Conservation (phyloP, 352 stramenopile genomes). For the Thraustotheca clavata region DNA sequence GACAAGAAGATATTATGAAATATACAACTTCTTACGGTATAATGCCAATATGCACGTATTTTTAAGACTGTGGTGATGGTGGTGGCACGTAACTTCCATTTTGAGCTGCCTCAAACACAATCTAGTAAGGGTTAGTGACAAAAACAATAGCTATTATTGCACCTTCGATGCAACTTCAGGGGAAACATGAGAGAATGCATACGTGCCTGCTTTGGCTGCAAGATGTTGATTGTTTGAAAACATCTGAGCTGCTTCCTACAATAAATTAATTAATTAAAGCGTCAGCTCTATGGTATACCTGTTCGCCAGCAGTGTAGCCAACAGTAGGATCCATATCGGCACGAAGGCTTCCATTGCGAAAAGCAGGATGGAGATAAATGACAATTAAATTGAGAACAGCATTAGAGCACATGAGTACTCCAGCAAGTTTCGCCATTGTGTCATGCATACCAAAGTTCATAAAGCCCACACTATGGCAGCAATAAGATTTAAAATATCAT, state of each 20-base stretch:
- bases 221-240: slow-evolving; percentile 53
- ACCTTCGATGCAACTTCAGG: slow-evolving; percentile 66
- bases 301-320: slow-evolving; percentile 48
- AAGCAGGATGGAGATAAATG: slow-evolving; percentile 81
- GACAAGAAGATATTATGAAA: too few relatives aligned
- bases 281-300: slow-evolving; percentile 24
- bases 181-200: slow-evolving; percentile 61
- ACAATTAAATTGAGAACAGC: slow-evolving; percentile 65
- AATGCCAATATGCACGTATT: too few relatives aligned
- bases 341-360: slow-evolving; percentile 60
- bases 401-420: slow-evolving; percentile 70
- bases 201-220: slow-evolving; percentile 49
- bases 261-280: neutral
- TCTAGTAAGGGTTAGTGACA: neutral
- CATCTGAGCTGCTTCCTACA: slow-evolving; percentile 50
- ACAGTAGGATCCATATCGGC: slow-evolving; percentile 67
- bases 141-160: neutral
- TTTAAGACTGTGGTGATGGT: too few relatives aligned
- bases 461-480: slow-evolving; percentile 50
- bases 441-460: slow-evolving; percentile 84
- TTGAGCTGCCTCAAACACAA: neutral
- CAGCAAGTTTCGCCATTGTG: slow-evolving; percentile 57
- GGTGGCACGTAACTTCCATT: slow-evolving; percentile 6
- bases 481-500: neutral
- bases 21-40: too few relatives aligned